Evolutionary conservation across 1,284 basidiomycete species (phyloP).

Genomic region (Trametes sp.): DNA sequence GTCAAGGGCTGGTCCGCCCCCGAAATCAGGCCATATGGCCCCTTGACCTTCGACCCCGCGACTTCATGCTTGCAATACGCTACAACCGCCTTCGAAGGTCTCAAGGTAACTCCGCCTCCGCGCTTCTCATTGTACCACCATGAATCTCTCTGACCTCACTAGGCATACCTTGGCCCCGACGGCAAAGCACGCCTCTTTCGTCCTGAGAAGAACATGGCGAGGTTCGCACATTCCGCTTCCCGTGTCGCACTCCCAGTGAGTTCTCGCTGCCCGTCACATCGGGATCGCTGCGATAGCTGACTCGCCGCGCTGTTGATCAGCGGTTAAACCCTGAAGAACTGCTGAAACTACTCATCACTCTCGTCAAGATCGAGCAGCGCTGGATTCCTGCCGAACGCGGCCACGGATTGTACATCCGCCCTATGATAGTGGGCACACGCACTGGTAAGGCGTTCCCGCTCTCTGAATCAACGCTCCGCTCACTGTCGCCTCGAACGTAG

Average conservation of each 20-base stretch:
- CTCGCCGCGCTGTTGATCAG: conserved; percentile 44
- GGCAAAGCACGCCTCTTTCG: conserved; percentile 77
- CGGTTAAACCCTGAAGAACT: conserved; percentile 70
- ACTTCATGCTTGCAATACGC: conserved; percentile 95
- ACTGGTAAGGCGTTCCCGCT: conserved; percentile 47
- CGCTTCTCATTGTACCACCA: no score
- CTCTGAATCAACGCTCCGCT: neutral
- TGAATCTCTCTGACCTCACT: no score
- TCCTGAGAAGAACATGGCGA: conserved; percentile 83
- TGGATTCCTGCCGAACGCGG: conserved; percentile 80
- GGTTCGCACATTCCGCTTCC: conserved; percentile 67
- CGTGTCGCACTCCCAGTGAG: conserved; percentile 73
- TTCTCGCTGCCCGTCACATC: conserved; percentile 10
- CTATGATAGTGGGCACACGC: conserved; percentile 85
- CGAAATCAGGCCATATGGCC: conserved; percentile 74
- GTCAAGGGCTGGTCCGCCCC: conserved; percentile 83
- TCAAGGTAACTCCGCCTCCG: conserved; percentile 73
- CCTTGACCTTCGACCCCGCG: conserved; percentile 78
- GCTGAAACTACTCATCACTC: conserved; percentile 71
- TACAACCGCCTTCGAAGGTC: conserved; percentile 88
- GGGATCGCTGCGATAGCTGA: neutral
- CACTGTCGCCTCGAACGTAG: conserved; percentile 37
- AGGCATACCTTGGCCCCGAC: conserved; percentile 78
- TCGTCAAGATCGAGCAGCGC: conserved; percentile 71
- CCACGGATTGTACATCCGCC: conserved; percentile 82